Conservation (phyloP, 305 asterid species). For the Solanum hybrid region DNA sequence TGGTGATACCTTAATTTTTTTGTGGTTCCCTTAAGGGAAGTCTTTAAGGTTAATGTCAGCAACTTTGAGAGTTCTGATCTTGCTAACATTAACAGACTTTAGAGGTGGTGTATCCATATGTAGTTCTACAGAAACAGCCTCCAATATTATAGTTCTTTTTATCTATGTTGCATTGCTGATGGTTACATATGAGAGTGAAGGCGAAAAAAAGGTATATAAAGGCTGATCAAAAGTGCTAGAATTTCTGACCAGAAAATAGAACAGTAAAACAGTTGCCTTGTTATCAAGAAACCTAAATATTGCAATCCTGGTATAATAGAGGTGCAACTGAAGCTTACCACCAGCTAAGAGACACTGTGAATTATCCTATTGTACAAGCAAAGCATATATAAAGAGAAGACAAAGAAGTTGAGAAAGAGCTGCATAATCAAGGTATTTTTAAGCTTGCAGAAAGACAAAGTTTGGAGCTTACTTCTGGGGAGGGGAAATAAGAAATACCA, state of each 20-base stretch:
- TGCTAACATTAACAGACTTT: not conserved
- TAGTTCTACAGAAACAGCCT: not conserved
- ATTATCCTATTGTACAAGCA: not conserved
- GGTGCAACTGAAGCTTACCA: not conserved
- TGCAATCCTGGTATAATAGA: not conserved
- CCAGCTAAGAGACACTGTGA: not conserved
- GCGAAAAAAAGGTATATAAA: not conserved
- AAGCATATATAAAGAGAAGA: not conserved
- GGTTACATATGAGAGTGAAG: not conserved
- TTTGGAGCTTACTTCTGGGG: not conserved
- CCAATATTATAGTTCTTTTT: not conserved
- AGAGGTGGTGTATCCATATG: not conserved
- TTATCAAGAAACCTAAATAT: not conserved
- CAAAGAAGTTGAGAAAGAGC: not conserved
- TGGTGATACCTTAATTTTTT: not conserved
- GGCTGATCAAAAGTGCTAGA: not conserved
- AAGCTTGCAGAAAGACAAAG: not conserved
- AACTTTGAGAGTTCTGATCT: not conserved
- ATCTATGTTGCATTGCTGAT: not conserved
- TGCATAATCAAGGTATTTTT: not conserved
- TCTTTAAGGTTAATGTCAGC: not conserved
- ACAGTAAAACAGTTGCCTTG: not conserved
- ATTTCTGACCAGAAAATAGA: not conserved
- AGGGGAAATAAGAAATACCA: not conserved
- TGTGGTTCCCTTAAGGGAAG: not conserved